Base-by-base conservation (phyloP, 2,329 filamentous ascomycete species). In the Rutstroemia sp. region DNA sequence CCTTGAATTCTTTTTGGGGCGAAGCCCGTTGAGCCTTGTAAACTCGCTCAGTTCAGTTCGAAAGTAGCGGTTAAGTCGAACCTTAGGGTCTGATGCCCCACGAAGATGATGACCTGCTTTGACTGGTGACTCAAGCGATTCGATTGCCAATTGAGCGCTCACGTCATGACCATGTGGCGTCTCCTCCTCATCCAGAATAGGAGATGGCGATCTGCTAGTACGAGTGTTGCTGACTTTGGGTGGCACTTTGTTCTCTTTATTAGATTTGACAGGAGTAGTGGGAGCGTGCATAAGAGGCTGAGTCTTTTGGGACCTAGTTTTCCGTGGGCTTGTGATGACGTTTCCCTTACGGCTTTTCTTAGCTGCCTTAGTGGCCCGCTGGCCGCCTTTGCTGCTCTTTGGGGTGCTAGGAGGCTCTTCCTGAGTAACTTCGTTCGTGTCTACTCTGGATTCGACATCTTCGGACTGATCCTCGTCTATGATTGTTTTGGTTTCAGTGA, bases 1-100 rank as follows among this genome's bases (percentile, higher is more conserved):
- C 23, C 72, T 75, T 61, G 77, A 75, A 51, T 74, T 72, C 46
- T 79, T 70, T 54, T 77, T 73, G 42, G 71, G 72, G n/a, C 77
- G 76, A 34, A 86, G 70, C 5, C 71, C 69, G 61, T 78, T 78
- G 16, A 86, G 74, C 1, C 77, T 63, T 42, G 79, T 71, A 61
- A 74, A 82, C 57, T 83, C 80, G 2, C 77, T 75, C 42, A 84
- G 70, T 12, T 74, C 73, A 12, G 66, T 70, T 6, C 68, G 60
- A 30, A 71, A 53, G 44, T 62, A 56, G 59, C 63, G 61, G 5
- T 58, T 59, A 16, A 67, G 56, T 44, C 58, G 61, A 30, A 65
- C 34, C 53, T 65, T 69, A 3, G 65, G 52, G 45, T 68, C 65
- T 3, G 54, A 55, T 34, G 45, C 57, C 19, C 52, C 62, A 39